Conservation (phyloP, 1,284 basidiomycete species). For the Neonothopanus nambi region DNA sequence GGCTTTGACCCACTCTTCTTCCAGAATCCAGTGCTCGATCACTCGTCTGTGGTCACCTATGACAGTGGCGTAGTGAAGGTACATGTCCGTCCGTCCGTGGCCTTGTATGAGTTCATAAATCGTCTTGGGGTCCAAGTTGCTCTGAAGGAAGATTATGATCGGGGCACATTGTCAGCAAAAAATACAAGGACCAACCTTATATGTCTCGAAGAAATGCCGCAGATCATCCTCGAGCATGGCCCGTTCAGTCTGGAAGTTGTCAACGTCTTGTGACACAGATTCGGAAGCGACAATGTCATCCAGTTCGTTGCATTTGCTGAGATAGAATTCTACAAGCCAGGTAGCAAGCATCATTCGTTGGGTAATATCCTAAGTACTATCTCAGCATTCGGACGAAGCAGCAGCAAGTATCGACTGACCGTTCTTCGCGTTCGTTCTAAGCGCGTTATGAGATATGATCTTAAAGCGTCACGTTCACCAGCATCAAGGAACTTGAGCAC, state of each 20-base stretch:
- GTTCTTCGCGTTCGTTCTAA: constrained; percentile 81
- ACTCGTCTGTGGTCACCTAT: constrained; percentile 85
- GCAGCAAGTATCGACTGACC: constrained; percentile 43
- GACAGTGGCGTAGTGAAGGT: constrained; percentile 85
- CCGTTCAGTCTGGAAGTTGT: constrained; percentile 83
- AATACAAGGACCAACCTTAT: constrained; percentile 60
- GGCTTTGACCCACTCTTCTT: constrained; percentile 91
- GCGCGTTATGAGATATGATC: constrained; percentile 88
- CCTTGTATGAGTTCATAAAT: constrained; percentile 92
- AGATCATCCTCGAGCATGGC: constrained; percentile 91
- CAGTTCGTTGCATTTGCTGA: constrained; percentile 94
- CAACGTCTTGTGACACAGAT: constrained; percentile 81
- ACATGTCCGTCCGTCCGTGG: constrained; percentile 92
- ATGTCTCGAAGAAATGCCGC: constrained; percentile 88
- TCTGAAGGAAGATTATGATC: constrained; percentile 38
- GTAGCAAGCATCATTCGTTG: constrained; percentile 98
- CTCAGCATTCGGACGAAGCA: neutral
- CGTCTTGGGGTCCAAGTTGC: constrained; percentile 81
- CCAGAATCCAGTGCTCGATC: constrained; percentile 90
- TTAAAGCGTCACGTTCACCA: constrained; percentile 88
- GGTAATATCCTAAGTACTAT: constrained; percentile 69
- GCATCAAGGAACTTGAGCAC: constrained; percentile 88
- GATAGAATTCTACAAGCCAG: constrained; percentile 97
- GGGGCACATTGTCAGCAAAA: neutral
- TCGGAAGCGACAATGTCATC: constrained; percentile 90